phyloP scores from a whole-genome alignment of 148 eudicot species.

The Silene latifolia region DNA sequence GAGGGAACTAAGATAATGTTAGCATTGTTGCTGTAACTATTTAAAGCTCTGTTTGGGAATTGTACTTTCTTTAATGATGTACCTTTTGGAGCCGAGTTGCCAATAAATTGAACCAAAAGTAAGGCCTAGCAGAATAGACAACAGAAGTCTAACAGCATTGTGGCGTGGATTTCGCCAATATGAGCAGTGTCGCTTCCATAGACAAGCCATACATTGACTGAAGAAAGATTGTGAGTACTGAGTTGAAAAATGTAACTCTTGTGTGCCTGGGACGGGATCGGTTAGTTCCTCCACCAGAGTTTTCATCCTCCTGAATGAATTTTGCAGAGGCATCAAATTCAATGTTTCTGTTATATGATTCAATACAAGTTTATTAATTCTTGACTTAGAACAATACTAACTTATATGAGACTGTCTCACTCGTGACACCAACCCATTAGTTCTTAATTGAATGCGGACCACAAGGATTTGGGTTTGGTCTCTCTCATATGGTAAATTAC shows the following conservation, averaged over 20 bases:
- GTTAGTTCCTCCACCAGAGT: background rate
- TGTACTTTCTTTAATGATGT: background rate
- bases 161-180: too few species aligned
- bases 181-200: conserved; percentile 8
- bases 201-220: background rate
- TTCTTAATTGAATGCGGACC: too few species aligned
- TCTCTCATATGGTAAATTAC: conserved; percentile 11
- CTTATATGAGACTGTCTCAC: too few species aligned
- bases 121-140: too few species aligned
- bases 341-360: background rate
- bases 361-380: background rate
- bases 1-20: too few species aligned
- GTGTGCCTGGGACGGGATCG: background rate
- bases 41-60: too few species aligned
- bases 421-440: too few species aligned
- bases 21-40: too few species aligned
- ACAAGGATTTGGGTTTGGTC: too few species aligned
- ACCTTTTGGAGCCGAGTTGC: conserved; percentile 9
- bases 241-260: background rate
- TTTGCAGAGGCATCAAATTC: too few species aligned
- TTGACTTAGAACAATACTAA: too few species aligned
- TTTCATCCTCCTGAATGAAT: conserved; percentile 3
- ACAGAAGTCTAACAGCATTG: too few species aligned
- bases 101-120: conserved; percentile 3
- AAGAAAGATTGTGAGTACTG: background rate